Base-by-base conservation (phyloP, 2,329 filamentous ascomycete genomes). In the Teratosphaeria nubilosa region DNA sequence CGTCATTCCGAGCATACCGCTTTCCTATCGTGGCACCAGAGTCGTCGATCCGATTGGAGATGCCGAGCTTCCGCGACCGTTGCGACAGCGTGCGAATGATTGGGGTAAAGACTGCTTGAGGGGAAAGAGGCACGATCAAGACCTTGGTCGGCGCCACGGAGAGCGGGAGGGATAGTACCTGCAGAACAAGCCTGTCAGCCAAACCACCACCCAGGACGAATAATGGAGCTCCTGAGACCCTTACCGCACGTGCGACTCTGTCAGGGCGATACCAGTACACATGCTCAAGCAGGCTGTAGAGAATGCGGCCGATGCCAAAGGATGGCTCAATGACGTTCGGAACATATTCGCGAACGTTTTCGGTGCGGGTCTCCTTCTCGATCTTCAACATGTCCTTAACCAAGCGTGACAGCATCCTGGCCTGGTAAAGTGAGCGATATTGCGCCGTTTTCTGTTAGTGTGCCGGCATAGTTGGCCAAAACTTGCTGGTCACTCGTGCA, bases 271-370 rank as follows among this genome's bases (percentile, higher is more conserved):
- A 90, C 92, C 94, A 99, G 82, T 92, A 99, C 72, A 83, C 86
- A 76, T 99, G 94, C 78, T 99, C 94, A 71, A 95, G 88, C 69
- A 99, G 78, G 60, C 88, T 86, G 78, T 96, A 97, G 59, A 97
- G 79, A 62, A 97, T 96, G 67, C 92, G 85, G 60, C 92, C 94
- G 69, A 97, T 95, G 80, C 92, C 92, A 69, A 97, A 99, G 0
- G 92, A 97, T 1, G 92, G 94, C 78, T 99, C 94, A 67, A 97
- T 74, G 55, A 74, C 71, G 71, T 96, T 96, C 60, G 92, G 92
- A 0, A 87, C 94, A 77, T 90, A 99, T 73, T 96, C 91, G 68
- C 94, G 84, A 59, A 86, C 84, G 72, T 95, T 87, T 74, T 96
- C 90, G 4, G 85, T 82, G 62, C 90, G 82, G 66, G 87, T 95